Conservation (phyloP, 768 basidiomycete genomes). For the Coprinopsis sp. region DNA sequence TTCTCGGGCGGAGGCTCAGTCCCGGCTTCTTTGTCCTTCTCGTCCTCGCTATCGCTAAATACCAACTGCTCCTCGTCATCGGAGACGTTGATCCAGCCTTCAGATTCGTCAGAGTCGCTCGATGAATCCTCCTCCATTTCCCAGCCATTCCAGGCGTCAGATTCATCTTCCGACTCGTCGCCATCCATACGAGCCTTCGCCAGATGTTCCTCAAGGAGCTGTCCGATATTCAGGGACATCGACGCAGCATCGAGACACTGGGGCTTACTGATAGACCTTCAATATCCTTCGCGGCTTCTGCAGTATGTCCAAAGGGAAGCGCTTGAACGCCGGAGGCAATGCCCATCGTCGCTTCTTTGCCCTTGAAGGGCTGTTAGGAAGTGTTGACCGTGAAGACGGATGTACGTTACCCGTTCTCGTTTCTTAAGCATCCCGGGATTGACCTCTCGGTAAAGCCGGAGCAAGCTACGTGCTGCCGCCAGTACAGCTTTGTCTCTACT, state of each 20-base stretch:
- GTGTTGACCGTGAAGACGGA: conserved; percentile 2
- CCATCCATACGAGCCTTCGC: conserved; percentile 64
- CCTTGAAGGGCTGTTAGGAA: conserved; percentile 40
- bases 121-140: conserved; percentile 72
- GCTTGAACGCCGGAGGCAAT: conserved; percentile 58
- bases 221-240: conserved; percentile 3
- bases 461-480: conserved; percentile 79
- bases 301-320: conserved; percentile 77
- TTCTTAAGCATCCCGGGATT: conserved; percentile 90
- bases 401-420: conserved; percentile 66
- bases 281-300: conserved; percentile 75
- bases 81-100: conserved; percentile 82
- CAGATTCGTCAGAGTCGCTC: conserved; percentile 49
- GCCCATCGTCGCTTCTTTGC: conserved; percentile 87
- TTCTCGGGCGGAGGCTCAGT: conserved; percentile 24
- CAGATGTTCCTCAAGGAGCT: conserved; percentile 89
- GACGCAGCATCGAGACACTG: not conserved
- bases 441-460: conserved; percentile 92
- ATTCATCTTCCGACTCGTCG: conserved; percentile 42
- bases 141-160: conserved; percentile 86
- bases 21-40: conserved; percentile 33
- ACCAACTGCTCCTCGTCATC: conserved; percentile 66
- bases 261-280: conserved; percentile 83
- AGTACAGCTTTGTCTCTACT: conserved; percentile 92
- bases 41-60: conserved; percentile 87